These are phyloP conservation scores for Colletotrichum filicis DNA, from an alignment of 2,329 filamentous ascomycete genomes.

Conservation along the genomic window DNA sequence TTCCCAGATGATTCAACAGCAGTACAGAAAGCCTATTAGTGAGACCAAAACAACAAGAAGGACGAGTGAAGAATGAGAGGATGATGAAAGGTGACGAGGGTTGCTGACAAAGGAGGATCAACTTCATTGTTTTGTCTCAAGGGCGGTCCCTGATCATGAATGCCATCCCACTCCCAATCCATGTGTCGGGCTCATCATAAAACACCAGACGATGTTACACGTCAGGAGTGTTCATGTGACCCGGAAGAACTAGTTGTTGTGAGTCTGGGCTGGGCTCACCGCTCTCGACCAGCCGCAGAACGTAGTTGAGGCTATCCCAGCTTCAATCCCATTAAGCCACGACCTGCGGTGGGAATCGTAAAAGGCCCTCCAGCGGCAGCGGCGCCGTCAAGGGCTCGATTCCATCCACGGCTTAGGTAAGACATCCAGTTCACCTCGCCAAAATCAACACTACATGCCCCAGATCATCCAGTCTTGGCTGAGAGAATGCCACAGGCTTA, in stretches of 20 bases:
- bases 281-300: conserved; percentile 1
- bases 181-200: background rate
- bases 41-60: background rate
- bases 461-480: background rate
- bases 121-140: background rate
- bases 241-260: background rate
- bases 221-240: conserved; percentile 24
- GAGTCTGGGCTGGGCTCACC: conserved; percentile 5
- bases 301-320: conserved; percentile 30
- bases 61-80: background rate
- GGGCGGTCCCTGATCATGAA: background rate
- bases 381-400: conserved; percentile 3
- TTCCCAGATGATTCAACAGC: background rate
- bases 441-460: background rate
- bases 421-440: background rate
- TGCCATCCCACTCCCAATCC: conserved; percentile 17
- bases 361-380: conserved; percentile 22
- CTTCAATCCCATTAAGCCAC: background rate
- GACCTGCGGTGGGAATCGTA: conserved; percentile 16
- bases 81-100: background rate
- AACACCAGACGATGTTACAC: conserved; percentile 24
- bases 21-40: background rate
- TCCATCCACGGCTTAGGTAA: conserved; percentile 13
- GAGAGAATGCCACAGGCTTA: background rate
- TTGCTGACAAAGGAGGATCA: background rate